Percentiles rank a stretch among this genome's conserved stretches.
Conservation (phyloP, 2,329 filamentous ascomycete genomes). For the Colletotrichum melonis region DNA sequence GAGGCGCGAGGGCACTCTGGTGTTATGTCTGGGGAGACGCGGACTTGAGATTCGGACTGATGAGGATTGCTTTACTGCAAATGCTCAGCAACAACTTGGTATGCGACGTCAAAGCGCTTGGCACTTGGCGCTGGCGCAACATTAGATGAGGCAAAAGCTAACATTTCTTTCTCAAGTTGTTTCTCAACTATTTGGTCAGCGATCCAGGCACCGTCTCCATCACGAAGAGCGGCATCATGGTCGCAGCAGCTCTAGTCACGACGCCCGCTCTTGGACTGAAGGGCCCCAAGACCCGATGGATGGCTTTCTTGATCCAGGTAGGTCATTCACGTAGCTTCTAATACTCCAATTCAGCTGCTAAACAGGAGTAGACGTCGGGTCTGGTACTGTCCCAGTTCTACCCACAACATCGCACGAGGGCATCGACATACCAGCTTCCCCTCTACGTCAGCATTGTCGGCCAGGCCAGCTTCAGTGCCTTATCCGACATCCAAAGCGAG, state of each 20-base stretch:
- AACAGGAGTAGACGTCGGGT: slow-evolving; percentile 39
- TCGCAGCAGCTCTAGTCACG: slow-evolving; percentile 43
- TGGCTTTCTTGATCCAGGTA: slow-evolving; percentile 44
- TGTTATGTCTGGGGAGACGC: slow-evolving; percentile 36
- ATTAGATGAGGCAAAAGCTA: background rate
- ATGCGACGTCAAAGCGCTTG: background rate
- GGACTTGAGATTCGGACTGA: slow-evolving; percentile 43
- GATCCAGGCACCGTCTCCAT: slow-evolving; percentile 46
- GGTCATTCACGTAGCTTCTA: too few relatives aligned
- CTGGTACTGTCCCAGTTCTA: slow-evolving; percentile 44
- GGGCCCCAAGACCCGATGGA: slow-evolving; percentile 43
- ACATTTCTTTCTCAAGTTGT: slow-evolving; percentile 39
- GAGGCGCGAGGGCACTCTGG: slow-evolving; percentile 26
- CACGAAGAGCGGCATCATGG: slow-evolving; percentile 44
- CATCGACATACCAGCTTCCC: slow-evolving; percentile 40
- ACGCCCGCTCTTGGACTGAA: slow-evolving; percentile 38
- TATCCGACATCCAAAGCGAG: slow-evolving; percentile 47
- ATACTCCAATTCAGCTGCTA: background rate
- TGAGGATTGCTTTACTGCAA: slow-evolving; percentile 45
- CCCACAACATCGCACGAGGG: slow-evolving; percentile 38
- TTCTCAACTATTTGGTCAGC: slow-evolving; percentile 43
- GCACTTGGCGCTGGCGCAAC: background rate
- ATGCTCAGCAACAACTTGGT: slow-evolving; percentile 47
- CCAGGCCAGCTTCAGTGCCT: slow-evolving; percentile 43
- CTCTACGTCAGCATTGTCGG: slow-evolving; percentile 44